phyloP scores from a whole-genome alignment of 495 filamentous ascomycete species.

The Usnea hakonensis region DNA sequence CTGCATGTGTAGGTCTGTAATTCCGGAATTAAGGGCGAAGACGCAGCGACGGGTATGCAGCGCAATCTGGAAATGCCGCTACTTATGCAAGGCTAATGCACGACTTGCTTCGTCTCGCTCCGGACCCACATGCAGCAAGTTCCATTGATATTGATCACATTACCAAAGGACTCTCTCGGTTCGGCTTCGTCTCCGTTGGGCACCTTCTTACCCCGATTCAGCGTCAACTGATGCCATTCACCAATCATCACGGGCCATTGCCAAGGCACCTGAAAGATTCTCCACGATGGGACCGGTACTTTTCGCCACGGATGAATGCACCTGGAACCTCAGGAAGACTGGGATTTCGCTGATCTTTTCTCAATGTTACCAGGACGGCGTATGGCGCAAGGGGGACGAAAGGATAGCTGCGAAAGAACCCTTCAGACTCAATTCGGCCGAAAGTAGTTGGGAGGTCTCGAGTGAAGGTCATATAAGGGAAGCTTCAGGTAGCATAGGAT shows the following conservation, averaged over 20 bases:
- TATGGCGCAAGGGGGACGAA: neutral
- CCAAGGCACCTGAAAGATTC: neutral
- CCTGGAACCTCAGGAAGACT: neutral
- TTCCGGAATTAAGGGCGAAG: neutral
- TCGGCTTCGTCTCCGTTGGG: neutral
- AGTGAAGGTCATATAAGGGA: neutral
- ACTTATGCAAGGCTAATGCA: neutral
- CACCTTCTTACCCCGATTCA: neutral
- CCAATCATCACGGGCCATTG: neutral
- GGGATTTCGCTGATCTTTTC: neutral
- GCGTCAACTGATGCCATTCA: slow-evolving; percentile 1
- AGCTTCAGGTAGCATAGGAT: neutral
- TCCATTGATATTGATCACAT: neutral
- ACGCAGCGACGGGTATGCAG: neutral
- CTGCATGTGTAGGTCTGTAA: neutral
- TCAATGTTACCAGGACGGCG: neutral
- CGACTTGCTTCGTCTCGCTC: neutral
- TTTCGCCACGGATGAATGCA: neutral
- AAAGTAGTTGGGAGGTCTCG: neutral
- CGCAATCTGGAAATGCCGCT: neutral
- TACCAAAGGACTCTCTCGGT: neutral
- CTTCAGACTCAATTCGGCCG: neutral
- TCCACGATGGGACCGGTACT: neutral
- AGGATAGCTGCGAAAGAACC: neutral
- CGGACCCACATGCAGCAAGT: neutral